These are phyloP conservation scores for Teunomyces funiuensis DNA, from an alignment of 805 yeast genomes.

Conservation along the genomic window DNA sequence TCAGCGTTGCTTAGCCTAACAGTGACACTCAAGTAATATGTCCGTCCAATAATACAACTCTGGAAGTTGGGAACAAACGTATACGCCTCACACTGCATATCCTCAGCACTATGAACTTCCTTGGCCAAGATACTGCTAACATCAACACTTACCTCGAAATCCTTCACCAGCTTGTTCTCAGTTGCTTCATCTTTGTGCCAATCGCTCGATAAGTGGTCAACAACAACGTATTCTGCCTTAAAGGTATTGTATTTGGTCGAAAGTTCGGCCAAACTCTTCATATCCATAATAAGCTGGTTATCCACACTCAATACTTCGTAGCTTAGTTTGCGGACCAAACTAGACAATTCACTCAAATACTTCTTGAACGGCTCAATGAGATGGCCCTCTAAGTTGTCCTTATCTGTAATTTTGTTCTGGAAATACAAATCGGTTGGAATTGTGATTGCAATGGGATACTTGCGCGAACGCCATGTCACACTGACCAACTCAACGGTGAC, in stretches of 20 bases:
- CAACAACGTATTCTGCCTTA: conserved; percentile 15
- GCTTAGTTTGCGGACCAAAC: conserved; percentile 16
- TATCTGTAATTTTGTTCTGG: conserved; percentile 16
- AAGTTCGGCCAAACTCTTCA: conserved; percentile 25
- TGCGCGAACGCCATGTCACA: conserved; percentile 31
- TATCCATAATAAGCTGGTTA: conserved; percentile 24
- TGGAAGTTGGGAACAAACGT: conserved; percentile 28
- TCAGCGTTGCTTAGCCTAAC: conserved; percentile 21
- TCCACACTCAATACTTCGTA: conserved; percentile 17
- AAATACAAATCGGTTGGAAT: conserved; percentile 33
- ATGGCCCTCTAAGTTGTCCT: conserved; percentile 21
- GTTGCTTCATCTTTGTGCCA: neutral
- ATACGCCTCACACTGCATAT: conserved; percentile 14
- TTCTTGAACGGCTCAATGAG: conserved; percentile 21
- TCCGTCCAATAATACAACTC: conserved; percentile 28
- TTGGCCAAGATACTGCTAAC: conserved; percentile 12
- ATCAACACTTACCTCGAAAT: conserved; percentile 11
- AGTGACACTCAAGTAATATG: conserved; percentile 21
- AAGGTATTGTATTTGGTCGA: conserved; percentile 20
- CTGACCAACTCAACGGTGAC: conserved; percentile 30
- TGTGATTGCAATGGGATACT: conserved; percentile 40
- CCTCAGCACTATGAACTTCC: conserved; percentile 14
- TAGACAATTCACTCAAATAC: conserved; percentile 17
- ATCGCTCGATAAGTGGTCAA: neutral
- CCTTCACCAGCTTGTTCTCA: conserved; percentile 3